Evolutionary conservation across 176 grass and related monocot genomes (phyloP).

Genomic region (Triticum monococcum): DNA sequence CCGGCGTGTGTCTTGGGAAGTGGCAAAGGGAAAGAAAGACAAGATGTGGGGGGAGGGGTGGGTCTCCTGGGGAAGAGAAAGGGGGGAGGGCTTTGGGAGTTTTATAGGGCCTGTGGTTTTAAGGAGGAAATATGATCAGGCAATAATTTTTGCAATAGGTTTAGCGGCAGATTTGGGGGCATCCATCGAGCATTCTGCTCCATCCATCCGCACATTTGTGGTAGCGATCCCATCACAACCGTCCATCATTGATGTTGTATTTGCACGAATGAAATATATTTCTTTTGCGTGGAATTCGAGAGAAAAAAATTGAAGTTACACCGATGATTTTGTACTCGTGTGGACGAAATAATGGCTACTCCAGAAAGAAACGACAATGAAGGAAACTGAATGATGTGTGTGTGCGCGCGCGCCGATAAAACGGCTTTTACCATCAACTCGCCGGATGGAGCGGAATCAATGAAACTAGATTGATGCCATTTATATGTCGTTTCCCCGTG

Average conservation of each 20-base stretch:
- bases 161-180: neutral
- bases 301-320: too few relatives aligned
- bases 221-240: too few relatives aligned
- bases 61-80: constrained; percentile 29
- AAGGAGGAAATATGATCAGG: constrained; percentile 35
- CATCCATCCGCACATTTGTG: neutral
- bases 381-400: too few relatives aligned
- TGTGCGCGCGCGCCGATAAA: too few relatives aligned
- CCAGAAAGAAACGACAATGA: too few relatives aligned
- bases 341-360: neutral
- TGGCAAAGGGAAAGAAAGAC: constrained; percentile 24
- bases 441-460: too few relatives aligned
- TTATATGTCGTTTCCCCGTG: too few relatives aligned
- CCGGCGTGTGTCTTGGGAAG: constrained; percentile 33
- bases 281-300: too few relatives aligned
- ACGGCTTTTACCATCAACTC: too few relatives aligned
- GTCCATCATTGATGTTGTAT: too few relatives aligned
- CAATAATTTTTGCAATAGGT: constrained; percentile 25
- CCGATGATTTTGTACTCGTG: neutral
- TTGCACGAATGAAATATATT: too few relatives aligned
- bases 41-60: neutral
- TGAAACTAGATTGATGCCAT: too few relatives aligned
- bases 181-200: neutral
- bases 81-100: constrained; percentile 23
- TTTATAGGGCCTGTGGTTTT: constrained; percentile 38